phyloP scores from a whole-genome alignment of 352 stramenopile species.

The Pythium monospermum region DNA sequence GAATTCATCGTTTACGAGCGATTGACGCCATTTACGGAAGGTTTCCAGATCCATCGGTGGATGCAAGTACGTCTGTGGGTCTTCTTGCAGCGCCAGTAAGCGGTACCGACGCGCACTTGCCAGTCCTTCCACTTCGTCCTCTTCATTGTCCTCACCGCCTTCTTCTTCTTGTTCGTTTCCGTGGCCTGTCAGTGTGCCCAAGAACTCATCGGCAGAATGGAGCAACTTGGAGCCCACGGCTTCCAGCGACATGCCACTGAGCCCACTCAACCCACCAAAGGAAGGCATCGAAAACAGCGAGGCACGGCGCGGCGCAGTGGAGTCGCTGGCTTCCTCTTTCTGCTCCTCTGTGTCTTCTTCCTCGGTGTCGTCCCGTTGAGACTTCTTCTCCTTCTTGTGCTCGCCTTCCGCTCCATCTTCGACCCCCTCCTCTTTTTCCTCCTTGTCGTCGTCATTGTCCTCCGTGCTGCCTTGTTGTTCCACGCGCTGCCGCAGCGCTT shows the following conservation, averaged over 20 bases:
- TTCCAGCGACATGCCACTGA: constrained; percentile 50
- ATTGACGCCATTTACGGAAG: constrained; percentile 56
- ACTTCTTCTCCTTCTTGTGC: too few species aligned
- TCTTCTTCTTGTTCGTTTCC: constrained; percentile 22
- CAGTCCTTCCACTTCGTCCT: constrained; percentile 29
- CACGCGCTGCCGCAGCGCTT: constrained; percentile 31
- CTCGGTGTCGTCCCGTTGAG: constrained; percentile 7
- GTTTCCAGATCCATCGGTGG: constrained; percentile 50
- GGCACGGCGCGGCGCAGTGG: neutral
- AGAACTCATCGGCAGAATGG: constrained; percentile 61
- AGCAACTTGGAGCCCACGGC: constrained; percentile 62
- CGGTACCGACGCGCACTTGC: constrained; percentile 50
- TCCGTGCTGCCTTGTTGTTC: constrained; percentile 33
- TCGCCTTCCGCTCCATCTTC: constrained; percentile 5
- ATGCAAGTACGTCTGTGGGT: constrained; percentile 57
- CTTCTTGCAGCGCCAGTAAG: constrained; percentile 56
- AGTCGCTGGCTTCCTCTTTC: too few species aligned
- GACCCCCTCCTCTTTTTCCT: neutral
- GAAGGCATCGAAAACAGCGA: constrained; percentile 57
- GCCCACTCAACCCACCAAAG: too few species aligned
- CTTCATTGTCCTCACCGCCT: constrained; percentile 26
- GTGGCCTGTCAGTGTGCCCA: constrained; percentile 41
- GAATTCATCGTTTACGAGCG: constrained; percentile 30
- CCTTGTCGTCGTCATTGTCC: constrained; percentile 12
- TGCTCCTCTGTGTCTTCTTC: neutral